Percentiles rank a stretch among this genome's conserved stretches.
These are phyloP conservation scores for Aspergillus baeticus DNA, from an alignment of 495 filamentous ascomycete species.

Conservation along the genomic window DNA sequence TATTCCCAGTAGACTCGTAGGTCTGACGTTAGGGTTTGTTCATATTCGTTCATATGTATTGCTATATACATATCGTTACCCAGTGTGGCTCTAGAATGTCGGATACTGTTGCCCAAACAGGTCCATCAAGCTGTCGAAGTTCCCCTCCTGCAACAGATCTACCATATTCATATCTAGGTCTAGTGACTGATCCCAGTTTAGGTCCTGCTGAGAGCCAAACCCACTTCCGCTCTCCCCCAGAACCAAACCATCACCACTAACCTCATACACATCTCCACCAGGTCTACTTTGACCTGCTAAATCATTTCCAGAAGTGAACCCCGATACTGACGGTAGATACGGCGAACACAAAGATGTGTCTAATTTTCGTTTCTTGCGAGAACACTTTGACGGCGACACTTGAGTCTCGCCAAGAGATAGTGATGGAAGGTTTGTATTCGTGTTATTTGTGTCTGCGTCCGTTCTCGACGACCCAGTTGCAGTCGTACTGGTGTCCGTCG, in stretches of 20 bases:
- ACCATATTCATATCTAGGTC: constrained; percentile 41
- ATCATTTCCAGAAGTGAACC: no score
- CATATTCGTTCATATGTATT: not conserved
- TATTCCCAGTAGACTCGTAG: not conserved
- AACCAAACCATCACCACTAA: not conserved
- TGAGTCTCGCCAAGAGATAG: no score
- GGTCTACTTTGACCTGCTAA: not conserved
- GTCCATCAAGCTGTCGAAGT: constrained; percentile 40
- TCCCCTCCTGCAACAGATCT: constrained; percentile 36
- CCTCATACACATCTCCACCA: not conserved
- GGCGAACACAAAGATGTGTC: not conserved
- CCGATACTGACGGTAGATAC: no score
- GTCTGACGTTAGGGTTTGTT: not conserved
- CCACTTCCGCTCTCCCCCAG: not conserved
- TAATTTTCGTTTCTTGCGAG: not conserved
- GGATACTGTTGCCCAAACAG: constrained; percentile 39
- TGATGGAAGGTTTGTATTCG: no score
- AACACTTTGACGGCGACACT: not conserved
- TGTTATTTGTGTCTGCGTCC: no score
- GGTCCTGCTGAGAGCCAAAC: constrained; percentile 2
- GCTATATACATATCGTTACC: no score
- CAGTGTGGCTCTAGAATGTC: constrained; percentile 24
- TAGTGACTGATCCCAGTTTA: constrained; percentile 14
- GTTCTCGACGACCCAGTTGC: no score
- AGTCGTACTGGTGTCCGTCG: no score